Base-by-base conservation (phyloP, 2,329 filamentous ascomycete genomes). In the Arthrobotrys pseudoclavata region DNA sequence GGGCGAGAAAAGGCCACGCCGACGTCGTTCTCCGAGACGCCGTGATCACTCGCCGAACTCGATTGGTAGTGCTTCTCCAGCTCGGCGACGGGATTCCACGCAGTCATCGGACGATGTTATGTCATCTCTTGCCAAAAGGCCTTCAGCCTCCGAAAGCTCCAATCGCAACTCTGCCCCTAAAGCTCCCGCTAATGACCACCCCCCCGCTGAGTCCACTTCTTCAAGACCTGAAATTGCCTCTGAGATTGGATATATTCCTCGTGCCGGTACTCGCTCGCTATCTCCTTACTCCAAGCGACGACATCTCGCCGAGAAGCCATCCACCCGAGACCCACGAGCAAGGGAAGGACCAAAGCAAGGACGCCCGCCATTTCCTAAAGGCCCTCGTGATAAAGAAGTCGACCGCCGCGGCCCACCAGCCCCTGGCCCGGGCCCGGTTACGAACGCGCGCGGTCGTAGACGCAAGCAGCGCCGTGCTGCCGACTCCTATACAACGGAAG, bases 1-100 rank as follows among this genome's bases (percentile, higher is more conserved):
- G 29, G 66, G 55, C 3, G 72, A 76, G n/a, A 76, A 76, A 31
- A 47, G 72, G n/a, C 72, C 72, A 20, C 55, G 72, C 20, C 57
- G 66, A 24, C 55, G 72, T 20, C 69, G 64, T 31, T 76, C 72
- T 2, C 72, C 72, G 24, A 48, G 37, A 50, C 72, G 66, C 50
- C 64, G 66, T 34, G 69, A 70, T 15, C 52, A 42, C 12, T 76
- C 72, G 29, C 72, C 72, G 24, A 60, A 47, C 22, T 67, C 66
- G 22, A 22, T 53, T 61, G 48, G 42, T 66, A 70, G 72, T 26
- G 20, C 48, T 13, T 76, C 72, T 12, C 72, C 72, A 45, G 66
- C 48, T 47, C 66, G 47, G 48, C 72, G 66, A 60, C 67, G 66
- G 20, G 64, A 7, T 45, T 76, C 72, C 1, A 76, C 66, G 7